Evolutionary conservation across 2,329 filamentous ascomycete species (phyloP), one percentile per base, ranked within the genome.

Genomic region (Bisporella sp.): DNA sequence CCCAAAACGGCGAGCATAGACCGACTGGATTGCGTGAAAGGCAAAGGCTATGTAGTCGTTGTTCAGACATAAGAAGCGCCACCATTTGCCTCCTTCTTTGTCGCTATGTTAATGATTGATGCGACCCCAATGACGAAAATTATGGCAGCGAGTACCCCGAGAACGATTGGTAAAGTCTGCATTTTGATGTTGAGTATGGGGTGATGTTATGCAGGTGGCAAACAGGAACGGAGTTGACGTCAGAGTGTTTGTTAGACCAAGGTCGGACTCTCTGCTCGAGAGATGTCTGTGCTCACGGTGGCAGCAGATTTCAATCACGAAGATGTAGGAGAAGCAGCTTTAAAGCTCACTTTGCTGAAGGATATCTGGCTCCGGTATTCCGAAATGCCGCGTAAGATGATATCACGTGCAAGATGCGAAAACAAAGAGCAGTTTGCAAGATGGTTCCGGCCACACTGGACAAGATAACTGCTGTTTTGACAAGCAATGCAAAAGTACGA

Each of bases 111-210:
- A 39, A 54, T 50, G 29, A 57, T 50, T n/a, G 54, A 47, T 7
- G 54, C 54, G 6, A 54, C 31, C n/a, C 54, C 54, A 37, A 57
- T 47, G 6, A 54, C 33, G 33, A 54, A 53, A 11, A 57, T 53
- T 41, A 54, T 13, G 11, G 50, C 45, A 5, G 51, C 35, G 4
- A 57, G 31, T 13, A 30, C 21, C 3, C 45, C 50, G 3, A 57
- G 50, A 31, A 64, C 49, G 45, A 54, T 54, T 8, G 54, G 53
- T n/a, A 55, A 46, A 29, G 53, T 54, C 29, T 52, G 8, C 45
- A 49, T 31, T 45, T 39, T 41, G 48, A 43, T 39, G 43, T 37
- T 11, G 31, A 46, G 13, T 29, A 7, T 12, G n/a, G 11, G 31
- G 28, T 6, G 21, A 31, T 21, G 21, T 21, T 21, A 21, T 21